Percentiles rank a stretch among this genome's conserved stretches.
phyloP scores from a whole-genome alignment of 257 asterid genomes.

The Misopates orontium region DNA sequence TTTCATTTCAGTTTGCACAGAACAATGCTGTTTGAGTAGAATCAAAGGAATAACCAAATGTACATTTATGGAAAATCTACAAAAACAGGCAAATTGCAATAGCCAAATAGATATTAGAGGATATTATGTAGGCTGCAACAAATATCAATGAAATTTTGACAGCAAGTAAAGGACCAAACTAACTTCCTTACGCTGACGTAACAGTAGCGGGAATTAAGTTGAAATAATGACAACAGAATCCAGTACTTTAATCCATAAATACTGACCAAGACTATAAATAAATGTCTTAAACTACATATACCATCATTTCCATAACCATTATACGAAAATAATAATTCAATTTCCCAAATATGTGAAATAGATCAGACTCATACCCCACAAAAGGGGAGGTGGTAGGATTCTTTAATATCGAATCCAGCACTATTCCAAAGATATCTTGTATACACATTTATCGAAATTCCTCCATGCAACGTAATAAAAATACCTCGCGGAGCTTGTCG shows the following conservation, averaged over 20 bases:
- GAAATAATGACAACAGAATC: not conserved
- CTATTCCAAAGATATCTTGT: not conserved
- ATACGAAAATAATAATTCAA: not conserved
- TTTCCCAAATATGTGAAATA: not conserved
- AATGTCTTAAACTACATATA: not conserved
- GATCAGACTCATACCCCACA: not conserved
- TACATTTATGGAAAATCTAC: not conserved
- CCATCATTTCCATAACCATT: not conserved
- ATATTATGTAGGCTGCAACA: not conserved
- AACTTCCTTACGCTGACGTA: not conserved
- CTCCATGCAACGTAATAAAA: not conserved
- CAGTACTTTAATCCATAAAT: not conserved
- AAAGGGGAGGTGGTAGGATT: not conserved
- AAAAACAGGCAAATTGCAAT: constrained; percentile 1
- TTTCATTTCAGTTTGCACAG: too few species aligned
- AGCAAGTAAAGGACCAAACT: not conserved
- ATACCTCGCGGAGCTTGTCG: not conserved
- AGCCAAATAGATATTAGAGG: not conserved
- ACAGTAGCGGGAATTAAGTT: not conserved
- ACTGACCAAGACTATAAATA: not conserved
- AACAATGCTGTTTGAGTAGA: not conserved
- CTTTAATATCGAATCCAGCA: not conserved
- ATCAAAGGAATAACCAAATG: too few species aligned
- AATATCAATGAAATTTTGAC: not conserved
- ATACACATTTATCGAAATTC: constrained; percentile 9